These are phyloP conservation scores for Areca catechu DNA, from an alignment of 176 grass and related monocot species.

Conservation along the genomic window DNA sequence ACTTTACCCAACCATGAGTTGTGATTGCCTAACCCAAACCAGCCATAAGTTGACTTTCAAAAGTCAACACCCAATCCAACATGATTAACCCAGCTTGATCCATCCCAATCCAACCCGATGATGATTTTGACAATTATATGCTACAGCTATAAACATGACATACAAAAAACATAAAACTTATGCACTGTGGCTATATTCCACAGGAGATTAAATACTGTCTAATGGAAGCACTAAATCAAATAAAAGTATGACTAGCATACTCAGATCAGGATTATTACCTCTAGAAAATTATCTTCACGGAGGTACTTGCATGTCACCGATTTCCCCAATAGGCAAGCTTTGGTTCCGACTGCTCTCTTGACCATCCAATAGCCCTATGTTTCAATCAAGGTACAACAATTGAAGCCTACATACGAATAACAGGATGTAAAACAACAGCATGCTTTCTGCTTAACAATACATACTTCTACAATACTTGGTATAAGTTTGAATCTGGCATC, in stretches of 20 bases:
- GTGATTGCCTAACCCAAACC: too few species aligned
- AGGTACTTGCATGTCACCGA: constrained; percentile 94
- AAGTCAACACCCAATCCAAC: too few species aligned
- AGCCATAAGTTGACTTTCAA: too few species aligned
- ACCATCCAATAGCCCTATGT: constrained; percentile 96
- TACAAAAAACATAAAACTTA: background rate
- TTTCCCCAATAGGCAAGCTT: constrained; percentile 95
- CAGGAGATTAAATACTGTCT: background rate
- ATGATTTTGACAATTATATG: too few species aligned
- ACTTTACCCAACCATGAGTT: too few species aligned
- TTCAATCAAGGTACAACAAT: background rate
- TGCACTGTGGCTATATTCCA: too few species aligned
- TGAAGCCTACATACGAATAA: background rate
- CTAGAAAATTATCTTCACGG: constrained; percentile 84
- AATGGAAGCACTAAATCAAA: background rate
- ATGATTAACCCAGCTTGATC: too few species aligned
- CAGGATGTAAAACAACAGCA: constrained; percentile 9
- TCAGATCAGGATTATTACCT: constrained; percentile 35
- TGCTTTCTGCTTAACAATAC: constrained; percentile 20
- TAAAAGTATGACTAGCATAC: background rate
- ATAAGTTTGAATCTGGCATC: constrained; percentile 97
- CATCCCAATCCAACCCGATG: too few species aligned
- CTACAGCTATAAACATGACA: background rate
- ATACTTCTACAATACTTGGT: constrained; percentile 89
- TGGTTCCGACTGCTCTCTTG: constrained; percentile 91